phyloP scores from a whole-genome alignment of 495 filamentous ascomycete species.

The Aspergillus heteromorphus region DNA sequence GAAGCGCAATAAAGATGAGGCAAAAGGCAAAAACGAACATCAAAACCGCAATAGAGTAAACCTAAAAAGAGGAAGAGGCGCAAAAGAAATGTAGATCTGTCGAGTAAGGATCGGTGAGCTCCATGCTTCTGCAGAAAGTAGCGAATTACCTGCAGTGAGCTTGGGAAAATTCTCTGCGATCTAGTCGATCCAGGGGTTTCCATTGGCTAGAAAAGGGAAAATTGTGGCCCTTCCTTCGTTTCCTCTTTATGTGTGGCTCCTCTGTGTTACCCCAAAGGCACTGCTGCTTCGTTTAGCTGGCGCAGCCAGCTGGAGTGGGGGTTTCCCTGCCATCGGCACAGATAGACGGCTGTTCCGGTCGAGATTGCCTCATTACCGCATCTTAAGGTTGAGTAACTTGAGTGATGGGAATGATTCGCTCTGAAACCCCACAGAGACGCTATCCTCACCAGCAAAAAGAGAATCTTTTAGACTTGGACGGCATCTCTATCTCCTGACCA shows the following conservation, averaged over 20 bases:
- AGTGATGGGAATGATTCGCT: not conserved
- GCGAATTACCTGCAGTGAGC: slow-evolving; percentile 14
- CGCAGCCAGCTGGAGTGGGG: not conserved
- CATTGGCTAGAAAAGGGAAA: not conserved
- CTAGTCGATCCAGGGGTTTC: not conserved
- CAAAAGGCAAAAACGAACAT: not conserved
- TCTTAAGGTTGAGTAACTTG: not conserved
- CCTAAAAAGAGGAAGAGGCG: not conserved
- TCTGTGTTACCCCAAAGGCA: not conserved
- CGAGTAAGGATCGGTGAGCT: slow-evolving; percentile 12
- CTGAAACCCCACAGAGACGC: not conserved
- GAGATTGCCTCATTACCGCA: not conserved
- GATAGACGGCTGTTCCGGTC: not conserved
- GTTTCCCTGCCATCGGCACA: not conserved
- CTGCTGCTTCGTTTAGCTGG: not conserved
- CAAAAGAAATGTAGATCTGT: slow-evolving; percentile 5
- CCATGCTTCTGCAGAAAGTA: slow-evolving; percentile 8
- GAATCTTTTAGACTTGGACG: not conserved
- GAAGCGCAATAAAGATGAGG: not conserved
- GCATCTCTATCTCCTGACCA: not conserved
- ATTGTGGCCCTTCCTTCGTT: not conserved
- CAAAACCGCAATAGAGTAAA: not conserved
- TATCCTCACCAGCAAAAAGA: not conserved
- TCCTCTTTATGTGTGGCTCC: not conserved
- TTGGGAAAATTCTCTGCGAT: slow-evolving; percentile 4